Evolutionary conservation across 2,329 filamentous ascomycete species (phyloP), one percentile per base, ranked within the genome.

Genomic region (Basipetospora chlamydospora): DNA sequence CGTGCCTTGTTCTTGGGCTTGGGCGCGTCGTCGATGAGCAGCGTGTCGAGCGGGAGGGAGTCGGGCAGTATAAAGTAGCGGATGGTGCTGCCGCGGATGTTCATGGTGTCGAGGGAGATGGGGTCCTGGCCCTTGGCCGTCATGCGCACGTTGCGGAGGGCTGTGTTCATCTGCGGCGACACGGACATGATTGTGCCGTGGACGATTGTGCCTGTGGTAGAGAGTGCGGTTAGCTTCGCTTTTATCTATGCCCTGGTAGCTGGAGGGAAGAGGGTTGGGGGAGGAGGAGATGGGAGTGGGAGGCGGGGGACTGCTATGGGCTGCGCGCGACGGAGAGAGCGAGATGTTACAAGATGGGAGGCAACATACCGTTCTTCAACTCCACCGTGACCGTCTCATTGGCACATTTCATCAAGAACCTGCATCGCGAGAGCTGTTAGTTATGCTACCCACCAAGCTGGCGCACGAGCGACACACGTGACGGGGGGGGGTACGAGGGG

Each of bases 1-100:
- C 88, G 76, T 18, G 90, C 88, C 77, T 98, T 98, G 66, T 98
- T 98, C 80, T 96, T 96, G 42, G 90, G 88, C 69, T 98, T 98
- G 35, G 88, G 86, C 51, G 85, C 77, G 61, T 98, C 90, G 57
- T 98, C 90, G 48, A 98, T 86, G 43, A 98, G 72, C 37, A 98
- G 72, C 28, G 88, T 95, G 60, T 98, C 90, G 45, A 98, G 73
- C 26, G 88, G 88, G 51, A 98, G 71, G 44, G 83, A 90, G 64
- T 98, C 90, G 39, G 90, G 90, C 9, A 98, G 79, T 56, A 98
- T 94, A 57, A 82, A 88, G 64, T 95, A 95, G 60, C 90, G 78
- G 57, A 98, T 92, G 15, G 87, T 95, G 43, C 83, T 92, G 50
- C 90, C 90, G 47, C 90, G 84, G 46, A 98, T 82, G 64, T 92